Conservation (phyloP, 2,329 filamentous ascomycete species). For the Alternaria brassicae region DNA sequence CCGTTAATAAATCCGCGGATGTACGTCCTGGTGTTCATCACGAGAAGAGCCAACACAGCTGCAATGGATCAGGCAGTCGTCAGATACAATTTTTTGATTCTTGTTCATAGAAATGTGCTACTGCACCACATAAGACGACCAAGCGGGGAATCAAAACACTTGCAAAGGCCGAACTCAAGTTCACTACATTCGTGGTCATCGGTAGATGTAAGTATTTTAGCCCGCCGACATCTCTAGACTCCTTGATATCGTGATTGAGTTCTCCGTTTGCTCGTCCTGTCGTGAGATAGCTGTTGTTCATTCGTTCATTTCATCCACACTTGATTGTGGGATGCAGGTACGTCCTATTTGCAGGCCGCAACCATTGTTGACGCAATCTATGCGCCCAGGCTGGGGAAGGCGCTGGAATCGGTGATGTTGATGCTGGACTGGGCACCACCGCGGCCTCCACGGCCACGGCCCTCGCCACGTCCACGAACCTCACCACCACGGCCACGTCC, state of each 20-base stretch:
- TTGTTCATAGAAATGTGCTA: conserved; percentile 2
- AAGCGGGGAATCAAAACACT: conserved; percentile 10
- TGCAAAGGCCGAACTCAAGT: conserved; percentile 12
- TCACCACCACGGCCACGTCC: conserved; percentile 56
- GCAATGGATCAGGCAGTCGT: background rate
- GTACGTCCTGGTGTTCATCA: background rate
- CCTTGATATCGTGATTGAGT: conserved; percentile 15
- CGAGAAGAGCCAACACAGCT: background rate
- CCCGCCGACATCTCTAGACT: conserved; percentile 21
- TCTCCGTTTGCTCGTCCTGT: conserved; percentile 13
- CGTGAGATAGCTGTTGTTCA: conserved; percentile 31
- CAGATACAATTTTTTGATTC: conserved; percentile 6
- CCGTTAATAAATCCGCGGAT: background rate
- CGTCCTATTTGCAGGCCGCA: conserved; percentile 23
- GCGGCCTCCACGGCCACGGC: conserved; percentile 59
- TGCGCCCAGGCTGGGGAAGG: conserved; percentile 62
- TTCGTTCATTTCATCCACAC: conserved; percentile 27
- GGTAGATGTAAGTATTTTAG: conserved; percentile 17
- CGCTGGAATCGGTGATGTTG: conserved; percentile 59
- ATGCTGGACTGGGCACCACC: conserved; percentile 50
- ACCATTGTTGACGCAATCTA: conserved; percentile 39
- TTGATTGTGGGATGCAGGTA: conserved; percentile 18
- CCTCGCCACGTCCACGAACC: conserved; percentile 56
- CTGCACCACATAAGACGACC: background rate
- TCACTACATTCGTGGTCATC: conserved; percentile 16